Conservation (phyloP, 106 monocot species). For the Iris macrosiphon region DNA sequence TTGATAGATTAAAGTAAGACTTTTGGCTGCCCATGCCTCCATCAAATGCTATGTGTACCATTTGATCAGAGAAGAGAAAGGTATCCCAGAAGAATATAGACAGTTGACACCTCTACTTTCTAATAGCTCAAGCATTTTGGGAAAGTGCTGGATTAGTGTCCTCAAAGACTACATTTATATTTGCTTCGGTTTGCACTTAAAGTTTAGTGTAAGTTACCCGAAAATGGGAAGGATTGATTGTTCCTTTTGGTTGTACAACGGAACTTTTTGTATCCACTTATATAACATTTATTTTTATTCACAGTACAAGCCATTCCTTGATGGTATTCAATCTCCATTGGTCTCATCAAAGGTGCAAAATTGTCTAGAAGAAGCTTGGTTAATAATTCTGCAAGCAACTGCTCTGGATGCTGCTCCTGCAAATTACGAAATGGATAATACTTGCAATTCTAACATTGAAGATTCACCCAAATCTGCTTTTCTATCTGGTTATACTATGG, state of each 20-base stretch:
- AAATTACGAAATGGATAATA: conserved; percentile 25
- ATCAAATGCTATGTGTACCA: conserved; percentile 76
- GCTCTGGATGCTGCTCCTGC: conserved; percentile 66
- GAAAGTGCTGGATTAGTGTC: conserved; percentile 70
- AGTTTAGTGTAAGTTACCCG: conserved; percentile 43
- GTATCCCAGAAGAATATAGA: conserved; percentile 63
- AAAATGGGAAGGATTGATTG: not conserved
- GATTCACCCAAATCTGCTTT: conserved; percentile 17
- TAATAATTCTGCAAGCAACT: conserved; percentile 64
- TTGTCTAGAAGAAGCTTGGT: conserved; percentile 74
- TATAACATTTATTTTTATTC: conserved; percentile 6
- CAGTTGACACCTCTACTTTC: conserved; percentile 75
- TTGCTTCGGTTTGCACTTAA: conserved; percentile 53
- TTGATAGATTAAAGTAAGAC: conserved; percentile 78
- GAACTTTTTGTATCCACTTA: not conserved
- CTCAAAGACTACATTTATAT: conserved; percentile 83
- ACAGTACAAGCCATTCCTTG: conserved; percentile 87
- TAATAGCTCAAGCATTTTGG: conserved; percentile 52
- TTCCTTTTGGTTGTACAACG: not conserved
- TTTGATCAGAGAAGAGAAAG: conserved; percentile 32
- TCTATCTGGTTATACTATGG: conserved; percentile 70
- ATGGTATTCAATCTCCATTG: conserved; percentile 78
- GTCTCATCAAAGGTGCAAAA: conserved; percentile 69
- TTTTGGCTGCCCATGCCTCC: conserved; percentile 94
- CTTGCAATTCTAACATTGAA: conserved; percentile 12